These are phyloP conservation scores for Phlyctochytrium arcticum DNA, from an alignment of 192 early-diverging fungal species.

Conservation along the genomic window DNA sequence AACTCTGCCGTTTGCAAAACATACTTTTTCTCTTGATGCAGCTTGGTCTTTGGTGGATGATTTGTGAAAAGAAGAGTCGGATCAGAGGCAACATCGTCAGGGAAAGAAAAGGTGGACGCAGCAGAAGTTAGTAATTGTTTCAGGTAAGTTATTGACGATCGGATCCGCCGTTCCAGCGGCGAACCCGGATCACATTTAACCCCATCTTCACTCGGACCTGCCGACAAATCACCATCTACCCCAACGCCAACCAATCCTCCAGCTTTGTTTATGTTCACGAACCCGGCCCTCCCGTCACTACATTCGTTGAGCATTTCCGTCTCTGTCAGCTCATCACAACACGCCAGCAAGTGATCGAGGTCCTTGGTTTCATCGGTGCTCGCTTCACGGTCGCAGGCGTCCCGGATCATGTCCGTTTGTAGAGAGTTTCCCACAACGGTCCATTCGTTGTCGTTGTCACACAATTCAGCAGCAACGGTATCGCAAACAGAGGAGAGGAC, in stretches of 20 bases:
- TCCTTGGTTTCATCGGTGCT: background rate
- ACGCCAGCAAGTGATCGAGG: background rate
- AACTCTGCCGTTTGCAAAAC: conserved; percentile 34
- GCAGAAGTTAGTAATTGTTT: conserved; percentile 6
- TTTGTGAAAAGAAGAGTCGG: background rate
- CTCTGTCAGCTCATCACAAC: background rate
- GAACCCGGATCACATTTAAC: no score
- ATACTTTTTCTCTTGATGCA: conserved; percentile 17
- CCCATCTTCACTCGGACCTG: no score
- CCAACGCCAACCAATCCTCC: background rate
- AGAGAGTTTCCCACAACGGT: background rate
- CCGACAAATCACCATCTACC: no score
- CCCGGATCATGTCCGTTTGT: background rate
- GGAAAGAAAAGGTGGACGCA: conserved; percentile 2
- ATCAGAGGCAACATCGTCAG: background rate
- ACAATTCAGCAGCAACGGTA: no score
- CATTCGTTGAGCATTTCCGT: no score
- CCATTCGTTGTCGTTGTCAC: no score
- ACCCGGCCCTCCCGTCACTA: background rate
- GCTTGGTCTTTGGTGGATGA: conserved; percentile 7
- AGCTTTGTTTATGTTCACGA: background rate
- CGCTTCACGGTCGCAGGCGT: background rate
- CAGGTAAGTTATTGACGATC: background rate
- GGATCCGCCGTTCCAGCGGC: background rate
- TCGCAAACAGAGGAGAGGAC: no score